Percentiles rank a stretch among this genome's conserved stretches.
These are phyloP conservation scores for Lactarius hatsudake DNA, from an alignment of 768 basidiomycete species.

Conservation along the genomic window DNA sequence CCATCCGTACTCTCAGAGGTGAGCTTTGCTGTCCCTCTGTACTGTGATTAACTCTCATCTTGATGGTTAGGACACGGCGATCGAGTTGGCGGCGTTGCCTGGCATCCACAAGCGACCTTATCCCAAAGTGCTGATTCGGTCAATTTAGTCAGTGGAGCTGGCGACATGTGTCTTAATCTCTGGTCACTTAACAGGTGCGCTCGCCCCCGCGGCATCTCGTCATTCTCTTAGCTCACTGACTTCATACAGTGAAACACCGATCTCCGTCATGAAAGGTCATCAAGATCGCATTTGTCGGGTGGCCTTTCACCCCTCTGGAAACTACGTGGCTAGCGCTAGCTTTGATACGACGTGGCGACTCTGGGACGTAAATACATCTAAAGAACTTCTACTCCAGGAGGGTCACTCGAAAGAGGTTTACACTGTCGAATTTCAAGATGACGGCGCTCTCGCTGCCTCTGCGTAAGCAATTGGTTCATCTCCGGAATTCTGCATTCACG, in stretches of 20 bases:
- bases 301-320: slow-evolving; percentile 94
- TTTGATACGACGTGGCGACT: slow-evolving; percentile 97
- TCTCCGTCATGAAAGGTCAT: slow-evolving; percentile 88
- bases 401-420: slow-evolving; percentile 98
- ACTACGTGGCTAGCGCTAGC: slow-evolving; percentile 90
- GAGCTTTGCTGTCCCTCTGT: slow-evolving; percentile 22
- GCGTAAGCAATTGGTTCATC: slow-evolving; percentile 54
- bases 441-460: slow-evolving; percentile 89
- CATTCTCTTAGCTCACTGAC: background rate
- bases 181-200: slow-evolving; percentile 85
- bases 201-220: background rate
- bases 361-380: slow-evolving; percentile 85
- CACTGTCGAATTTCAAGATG: slow-evolving; percentile 91
- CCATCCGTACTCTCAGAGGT: slow-evolving; percentile 74
- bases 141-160: slow-evolving; percentile 90
- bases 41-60: slow-evolving; percentile 17
- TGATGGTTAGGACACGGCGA: slow-evolving; percentile 70
- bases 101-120: slow-evolving; percentile 93
- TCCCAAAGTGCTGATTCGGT: slow-evolving; percentile 58
- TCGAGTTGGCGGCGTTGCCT: slow-evolving; percentile 92
- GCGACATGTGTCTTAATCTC: slow-evolving; percentile 78
- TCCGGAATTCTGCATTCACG: slow-evolving; percentile 1
- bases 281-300: slow-evolving; percentile 88
- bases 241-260: slow-evolving; percentile 66
- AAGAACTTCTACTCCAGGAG: slow-evolving; percentile 87